phyloP scores from a whole-genome alignment of 148 eudicot genomes.

The Hydrangea macrophylla region DNA sequence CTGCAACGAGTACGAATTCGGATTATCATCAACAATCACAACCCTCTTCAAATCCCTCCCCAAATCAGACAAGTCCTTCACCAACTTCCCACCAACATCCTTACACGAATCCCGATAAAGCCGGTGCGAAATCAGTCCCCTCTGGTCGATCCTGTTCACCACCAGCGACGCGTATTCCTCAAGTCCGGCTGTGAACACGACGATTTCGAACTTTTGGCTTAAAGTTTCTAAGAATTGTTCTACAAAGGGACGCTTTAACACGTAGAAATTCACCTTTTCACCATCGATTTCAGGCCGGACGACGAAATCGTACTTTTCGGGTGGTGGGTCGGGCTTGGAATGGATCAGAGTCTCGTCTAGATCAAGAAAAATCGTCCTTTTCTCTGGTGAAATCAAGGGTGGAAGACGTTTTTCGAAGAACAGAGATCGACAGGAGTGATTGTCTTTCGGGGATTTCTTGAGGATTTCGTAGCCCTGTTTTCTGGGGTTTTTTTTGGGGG shows the following conservation, averaged over 20 bases:
- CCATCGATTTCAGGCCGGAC: constrained; percentile 76
- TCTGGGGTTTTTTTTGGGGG: constrained; percentile 44
- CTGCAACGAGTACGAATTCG: constrained; percentile 57
- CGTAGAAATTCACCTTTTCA: constrained; percentile 48
- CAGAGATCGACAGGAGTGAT: constrained; percentile 28
- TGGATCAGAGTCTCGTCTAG: constrained; percentile 84
- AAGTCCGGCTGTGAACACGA: constrained; percentile 80
- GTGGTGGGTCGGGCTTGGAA: constrained; percentile 43
- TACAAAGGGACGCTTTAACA: constrained; percentile 65
- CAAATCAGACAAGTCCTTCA: constrained; percentile 63
- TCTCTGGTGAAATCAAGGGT: constrained; percentile 22
- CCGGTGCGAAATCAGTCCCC: constrained; percentile 45
- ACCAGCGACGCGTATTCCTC: constrained; percentile 76
- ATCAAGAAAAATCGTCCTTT: constrained; percentile 60
- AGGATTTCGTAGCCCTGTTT: constrained; percentile 49
- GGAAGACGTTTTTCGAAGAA: constrained; percentile 38
- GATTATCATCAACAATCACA: constrained; percentile 84
- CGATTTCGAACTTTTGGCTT: constrained; percentile 51
- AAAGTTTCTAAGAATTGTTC: constrained; percentile 60
- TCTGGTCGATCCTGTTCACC: constrained; percentile 45
- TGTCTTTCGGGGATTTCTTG: constrained; percentile 17
- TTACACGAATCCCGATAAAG: constrained; percentile 67
- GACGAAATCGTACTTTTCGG: constrained; percentile 52
- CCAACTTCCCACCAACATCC: constrained; percentile 73
- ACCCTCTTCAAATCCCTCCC: constrained; percentile 70